Conservation (phyloP, 306 rosid genomes). For the Acacia confusa region DNA sequence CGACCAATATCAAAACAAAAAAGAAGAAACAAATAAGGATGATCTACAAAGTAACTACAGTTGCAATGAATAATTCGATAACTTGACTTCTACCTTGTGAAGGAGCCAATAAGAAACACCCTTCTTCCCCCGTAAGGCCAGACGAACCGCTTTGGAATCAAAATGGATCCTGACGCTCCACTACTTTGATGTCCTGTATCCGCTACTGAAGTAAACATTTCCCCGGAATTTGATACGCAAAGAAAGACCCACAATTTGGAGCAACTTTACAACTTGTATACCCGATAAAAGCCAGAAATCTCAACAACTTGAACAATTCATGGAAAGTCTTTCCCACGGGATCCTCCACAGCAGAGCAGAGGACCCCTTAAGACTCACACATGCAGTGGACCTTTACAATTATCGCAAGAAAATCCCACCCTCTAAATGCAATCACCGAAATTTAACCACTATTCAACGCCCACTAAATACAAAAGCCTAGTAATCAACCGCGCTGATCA, state of each 20-base stretch:
- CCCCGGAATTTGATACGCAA: conserved; percentile 32
- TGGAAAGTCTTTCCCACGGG: conserved; percentile 44
- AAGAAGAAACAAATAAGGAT: conserved; percentile 19
- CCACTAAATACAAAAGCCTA: conserved; percentile 27
- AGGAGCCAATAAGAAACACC: conserved; percentile 70
- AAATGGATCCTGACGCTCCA: conserved; percentile 51
- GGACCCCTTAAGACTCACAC: conserved; percentile 65
- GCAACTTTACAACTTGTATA: conserved; percentile 18
- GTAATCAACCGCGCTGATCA: conserved; percentile 40
- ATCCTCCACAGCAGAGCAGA: conserved; percentile 71
- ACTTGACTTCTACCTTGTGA: conserved; percentile 52
- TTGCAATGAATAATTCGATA: neutral
- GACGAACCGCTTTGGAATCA: conserved; percentile 58
- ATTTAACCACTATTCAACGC: conserved; percentile 14
- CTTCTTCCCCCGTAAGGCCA: conserved; percentile 86
- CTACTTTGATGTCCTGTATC: conserved; percentile 48
- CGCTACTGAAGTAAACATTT: conserved; percentile 63
- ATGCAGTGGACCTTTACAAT: conserved; percentile 53
- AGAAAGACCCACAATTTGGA: conserved; percentile 15
- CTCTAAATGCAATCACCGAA: conserved; percentile 32
- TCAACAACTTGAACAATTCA: conserved; percentile 12
- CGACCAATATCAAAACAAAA: neutral
- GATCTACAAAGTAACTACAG: neutral
- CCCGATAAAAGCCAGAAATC: conserved; percentile 21
- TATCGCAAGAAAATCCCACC: conserved; percentile 17